Evolutionary conservation across 305 asterid genomes (phyloP), one percentile per base, ranked within the genome.

Genomic region (Fraxinus platypoda): DNA sequence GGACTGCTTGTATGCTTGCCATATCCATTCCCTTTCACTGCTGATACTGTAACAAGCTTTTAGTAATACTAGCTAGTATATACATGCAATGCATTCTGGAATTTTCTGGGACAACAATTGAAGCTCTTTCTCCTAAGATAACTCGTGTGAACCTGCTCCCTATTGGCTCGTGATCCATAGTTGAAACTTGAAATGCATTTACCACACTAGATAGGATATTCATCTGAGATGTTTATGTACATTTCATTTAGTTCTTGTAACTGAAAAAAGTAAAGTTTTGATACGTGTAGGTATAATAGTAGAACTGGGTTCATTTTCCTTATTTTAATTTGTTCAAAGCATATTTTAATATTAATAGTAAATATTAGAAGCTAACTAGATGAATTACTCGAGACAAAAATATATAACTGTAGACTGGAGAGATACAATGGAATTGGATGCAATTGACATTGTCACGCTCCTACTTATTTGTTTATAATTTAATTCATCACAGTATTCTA

Each of bases 1-100:
- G 93, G 98, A 76, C 87, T 96, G 30, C 84, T 96, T 84, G 92
- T 96, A 6, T 94, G 94, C 90, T 88, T 94, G 86, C 99, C 99
- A 8, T 96, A 91, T 88, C 99, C 99, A 59, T 92, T 94, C 88
- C 92, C 89, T 64, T 94, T 96, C 87, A 83, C 85, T n/a, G 86
- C 78, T 82, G 97, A 95, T 78, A 84, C 87, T 78, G 49, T 90
- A 21, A 41, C 82, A 83, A 91, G 81, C 87, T 83, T 91, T 71
- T 91, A 88, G 88, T 46, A 13, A 75, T 68, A 2, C 23, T 68
- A 68, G 74, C 33, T 68, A 11, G 74, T 28, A 66, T 26, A 66
- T 66, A 26, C 74, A 68, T 28, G 74, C 74, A 68, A 28, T 68
- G 34, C 74, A 68, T 12, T 68, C 19, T 28, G 35, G 37, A 68